Conservation (phyloP, 2,329 filamentous ascomycete genomes). For the Botrytis paeoniae region DNA sequence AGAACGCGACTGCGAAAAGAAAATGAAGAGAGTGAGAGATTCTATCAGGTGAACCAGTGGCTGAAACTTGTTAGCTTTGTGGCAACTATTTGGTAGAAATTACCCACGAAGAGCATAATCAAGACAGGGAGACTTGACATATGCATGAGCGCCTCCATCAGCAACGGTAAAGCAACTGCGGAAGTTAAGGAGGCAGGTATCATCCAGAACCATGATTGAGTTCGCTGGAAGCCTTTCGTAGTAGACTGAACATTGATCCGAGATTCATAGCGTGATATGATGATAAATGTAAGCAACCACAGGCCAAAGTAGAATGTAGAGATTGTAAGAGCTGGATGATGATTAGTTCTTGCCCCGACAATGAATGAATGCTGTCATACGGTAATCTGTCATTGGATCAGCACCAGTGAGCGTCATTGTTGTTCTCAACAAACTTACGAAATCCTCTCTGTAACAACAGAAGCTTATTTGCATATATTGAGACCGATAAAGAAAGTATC, state of each 20-base stretch:
- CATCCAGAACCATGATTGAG: slow-evolving; percentile 24
- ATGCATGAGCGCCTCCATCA: slow-evolving; percentile 32
- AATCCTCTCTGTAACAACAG: background rate
- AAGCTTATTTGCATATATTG: background rate
- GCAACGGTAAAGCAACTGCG: slow-evolving; percentile 29
- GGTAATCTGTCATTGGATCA: background rate
- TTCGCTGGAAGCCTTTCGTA: no score
- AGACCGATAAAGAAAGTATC: background rate
- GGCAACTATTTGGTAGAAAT: background rate
- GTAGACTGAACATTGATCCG: background rate
- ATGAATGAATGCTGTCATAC: background rate
- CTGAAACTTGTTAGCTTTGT: slow-evolving; percentile 23
- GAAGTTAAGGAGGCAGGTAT: slow-evolving; percentile 27
- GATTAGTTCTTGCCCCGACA: background rate
- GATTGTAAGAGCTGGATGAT: background rate
- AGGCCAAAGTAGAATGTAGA: background rate
- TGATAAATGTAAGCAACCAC: background rate
- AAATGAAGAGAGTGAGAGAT: slow-evolving; percentile 24
- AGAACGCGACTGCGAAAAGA: background rate
- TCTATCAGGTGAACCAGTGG: slow-evolving; percentile 30
- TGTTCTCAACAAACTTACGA: background rate
- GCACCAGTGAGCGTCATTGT: background rate
- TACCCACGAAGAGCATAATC: slow-evolving; percentile 34
- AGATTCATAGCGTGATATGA: background rate
- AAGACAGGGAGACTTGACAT: slow-evolving; percentile 33